Conservation (phyloP, 1,284 basidiomycete genomes). For the Erythrobasidium hasegawianum region DNA sequence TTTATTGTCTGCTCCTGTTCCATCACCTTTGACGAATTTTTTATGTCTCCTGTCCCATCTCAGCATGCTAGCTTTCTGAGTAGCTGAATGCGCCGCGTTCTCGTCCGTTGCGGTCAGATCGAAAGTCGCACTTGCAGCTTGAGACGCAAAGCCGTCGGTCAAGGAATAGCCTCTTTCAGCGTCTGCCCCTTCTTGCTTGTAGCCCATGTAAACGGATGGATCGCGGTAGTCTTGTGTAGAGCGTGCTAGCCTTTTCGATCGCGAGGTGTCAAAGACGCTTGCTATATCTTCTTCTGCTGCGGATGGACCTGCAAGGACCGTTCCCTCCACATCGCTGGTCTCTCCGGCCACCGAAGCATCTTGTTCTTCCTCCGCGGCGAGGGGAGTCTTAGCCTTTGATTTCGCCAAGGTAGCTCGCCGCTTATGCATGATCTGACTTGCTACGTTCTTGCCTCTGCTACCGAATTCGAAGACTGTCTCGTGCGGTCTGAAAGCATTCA, state of each 20-base stretch:
- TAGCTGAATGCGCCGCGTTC: conserved; percentile 56
- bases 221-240: conserved; percentile 63
- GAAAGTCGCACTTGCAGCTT: conserved; percentile 74
- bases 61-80: conserved; percentile 63
- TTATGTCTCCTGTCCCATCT: conserved; percentile 97
- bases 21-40: conserved; percentile 82
- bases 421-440: conserved; percentile 77
- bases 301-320: conserved; percentile 40
- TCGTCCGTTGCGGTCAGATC: conserved; percentile 78
- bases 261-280: conserved; percentile 48
- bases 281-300: conserved; percentile 55
- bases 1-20: conserved; percentile 83
- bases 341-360: conserved; percentile 48
- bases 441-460: conserved; percentile 59
- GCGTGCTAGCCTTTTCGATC: conserved; percentile 52
- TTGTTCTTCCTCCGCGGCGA: conserved; percentile 50
- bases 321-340: conserved; percentile 32
- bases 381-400: conserved; percentile 39
- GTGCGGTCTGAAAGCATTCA: conserved; percentile 75
- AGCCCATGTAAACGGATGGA: conserved; percentile 82
- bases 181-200: conserved; percentile 77
- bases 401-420: conserved; percentile 67
- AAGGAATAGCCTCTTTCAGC: conserved; percentile 90
- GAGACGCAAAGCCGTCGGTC: conserved; percentile 67
- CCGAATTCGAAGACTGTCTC: conserved; percentile 95